Evolutionary conservation across 2,329 filamentous ascomycete species (phyloP), one percentile per base, ranked within the genome.

Genomic region (Penicillium sp.): DNA sequence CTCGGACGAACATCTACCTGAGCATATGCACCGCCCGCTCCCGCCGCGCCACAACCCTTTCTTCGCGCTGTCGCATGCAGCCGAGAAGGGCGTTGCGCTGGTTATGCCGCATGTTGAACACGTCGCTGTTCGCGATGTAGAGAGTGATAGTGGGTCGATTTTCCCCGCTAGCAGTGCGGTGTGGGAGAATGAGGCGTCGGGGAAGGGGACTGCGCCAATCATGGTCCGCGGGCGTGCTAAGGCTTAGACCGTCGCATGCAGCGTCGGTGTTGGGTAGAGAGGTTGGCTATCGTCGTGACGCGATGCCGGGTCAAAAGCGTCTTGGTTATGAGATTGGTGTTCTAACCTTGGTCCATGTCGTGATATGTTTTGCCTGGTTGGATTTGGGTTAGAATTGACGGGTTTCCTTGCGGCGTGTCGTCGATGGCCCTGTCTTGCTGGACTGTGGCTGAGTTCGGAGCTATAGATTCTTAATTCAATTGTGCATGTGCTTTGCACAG

Each of bases 11-110:
- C 35, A 67, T 75, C 37, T 56, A 68, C 47, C 62, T 37, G 50
- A 69, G 66, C 57, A 49, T 16, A 52, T 31, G 54, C 64, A 19
- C 64, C 70, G 76, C 5, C 77, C 77, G 2, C 64, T 79, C 22
- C 75, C 75, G 13, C 75, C 77, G 4, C 73, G 77, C 7, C 74
- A 75, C 63, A 78, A 78, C 56, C 73, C 75, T 18, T 72, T 69
- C 53, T 78, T 75, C 37, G 41, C 62, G 70, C 71, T 13, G 66
- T 67, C 50, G 67, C 50, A 69, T 6, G 69, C 66, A 35, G 66
- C 64, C 27, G 65, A 65, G 31, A 75, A 75, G 62, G 73, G 75
- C 11, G 68, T 77, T 9, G 74, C 77, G 33, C 67, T 79, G 22
- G 77, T 79, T 13, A 72, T 78, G 14, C 77, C 77, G 24, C 76